Conservation (phyloP, 768 basidiomycete genomes). For the Hygrocybe punicea region DNA sequence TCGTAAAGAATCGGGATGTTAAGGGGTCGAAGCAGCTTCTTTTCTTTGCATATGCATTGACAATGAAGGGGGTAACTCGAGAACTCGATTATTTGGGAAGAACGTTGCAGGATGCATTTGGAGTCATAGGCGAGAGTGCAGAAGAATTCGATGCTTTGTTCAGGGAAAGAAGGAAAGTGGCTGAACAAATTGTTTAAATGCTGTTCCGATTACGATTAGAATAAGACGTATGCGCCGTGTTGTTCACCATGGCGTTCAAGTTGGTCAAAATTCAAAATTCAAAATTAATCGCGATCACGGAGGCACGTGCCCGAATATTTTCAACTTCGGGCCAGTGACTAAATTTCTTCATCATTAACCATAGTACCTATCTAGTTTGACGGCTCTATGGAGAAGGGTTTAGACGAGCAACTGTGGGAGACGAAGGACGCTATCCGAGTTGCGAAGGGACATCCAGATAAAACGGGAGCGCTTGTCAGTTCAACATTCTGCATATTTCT, state of each 20-base stretch:
- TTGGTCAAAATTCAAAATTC: too few species aligned
- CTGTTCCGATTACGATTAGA: too few species aligned
- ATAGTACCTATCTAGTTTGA: neutral
- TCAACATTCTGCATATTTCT: neutral
- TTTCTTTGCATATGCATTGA: conserved; percentile 90
- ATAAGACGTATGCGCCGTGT: too few species aligned
- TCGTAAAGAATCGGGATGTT: conserved; percentile 80
- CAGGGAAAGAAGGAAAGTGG: conserved; percentile 21
- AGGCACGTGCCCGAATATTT: too few species aligned
- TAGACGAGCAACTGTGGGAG: conserved; percentile 39
- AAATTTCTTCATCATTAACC: neutral
- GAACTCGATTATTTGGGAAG: conserved; percentile 81
- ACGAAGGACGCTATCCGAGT: conserved; percentile 43
- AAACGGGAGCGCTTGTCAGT: conserved; percentile 40
- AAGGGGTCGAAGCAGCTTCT: conserved; percentile 81
- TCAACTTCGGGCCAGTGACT: neutral
- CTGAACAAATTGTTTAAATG: conserved; percentile 20
- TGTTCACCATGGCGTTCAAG: too few species aligned
- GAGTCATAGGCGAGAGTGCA: conserved; percentile 79
- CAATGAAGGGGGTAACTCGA: conserved; percentile 86
- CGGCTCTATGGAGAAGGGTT: conserved; percentile 7
- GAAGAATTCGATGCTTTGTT: conserved; percentile 86
- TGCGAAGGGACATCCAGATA: conserved; percentile 40
- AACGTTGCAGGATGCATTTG: conserved; percentile 85
- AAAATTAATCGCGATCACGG: too few species aligned